phyloP scores from a whole-genome alignment of 495 filamentous ascomycete genomes.

The Rhizodiscina lignyota region DNA sequence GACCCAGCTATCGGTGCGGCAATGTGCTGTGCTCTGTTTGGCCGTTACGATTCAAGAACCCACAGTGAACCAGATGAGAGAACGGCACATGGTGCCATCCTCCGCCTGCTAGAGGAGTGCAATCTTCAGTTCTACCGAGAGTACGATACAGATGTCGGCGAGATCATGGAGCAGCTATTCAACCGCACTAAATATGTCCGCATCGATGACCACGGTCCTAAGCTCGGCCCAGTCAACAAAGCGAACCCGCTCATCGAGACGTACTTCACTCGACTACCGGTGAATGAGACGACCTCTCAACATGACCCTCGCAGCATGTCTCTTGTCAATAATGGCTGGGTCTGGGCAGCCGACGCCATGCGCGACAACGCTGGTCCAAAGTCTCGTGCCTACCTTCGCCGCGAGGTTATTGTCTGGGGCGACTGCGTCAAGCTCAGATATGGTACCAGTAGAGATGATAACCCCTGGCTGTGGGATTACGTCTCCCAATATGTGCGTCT shows the following conservation, averaged over 20 bases:
- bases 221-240: constrained; percentile 59
- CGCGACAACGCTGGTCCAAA: constrained; percentile 82
- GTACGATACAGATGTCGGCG: constrained; percentile 68
- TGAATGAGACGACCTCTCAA: constrained; percentile 60
- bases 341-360: constrained; percentile 91
- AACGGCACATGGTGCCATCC: constrained; percentile 17
- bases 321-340: constrained; percentile 94
- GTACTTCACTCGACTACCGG: constrained; percentile 85
- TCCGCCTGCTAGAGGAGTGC: constrained; percentile 54
- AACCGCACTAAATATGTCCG: constrained; percentile 88
- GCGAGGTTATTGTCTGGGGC: constrained; percentile 95
- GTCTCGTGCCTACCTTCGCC: constrained; percentile 76
- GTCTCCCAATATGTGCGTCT: constrained; percentile 86
- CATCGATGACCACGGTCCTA: constrained; percentile 82
- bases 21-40: constrained; percentile 50
- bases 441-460: constrained; percentile 64
- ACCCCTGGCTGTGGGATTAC: constrained; percentile 85
- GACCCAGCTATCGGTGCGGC: constrained; percentile 53
- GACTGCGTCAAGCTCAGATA: constrained; percentile 98
- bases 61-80: constrained; percentile 15
- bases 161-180: constrained; percentile 77
- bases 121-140: constrained; percentile 83
- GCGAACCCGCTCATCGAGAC: constrained; percentile 77
- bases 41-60: constrained; percentile 42
- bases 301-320: constrained; percentile 63